Percentiles rank a stretch among this genome's conserved stretches.
Evolutionary conservation across 768 basidiomycete species (phyloP).

Genomic region (Lactarius evosmus): DNA sequence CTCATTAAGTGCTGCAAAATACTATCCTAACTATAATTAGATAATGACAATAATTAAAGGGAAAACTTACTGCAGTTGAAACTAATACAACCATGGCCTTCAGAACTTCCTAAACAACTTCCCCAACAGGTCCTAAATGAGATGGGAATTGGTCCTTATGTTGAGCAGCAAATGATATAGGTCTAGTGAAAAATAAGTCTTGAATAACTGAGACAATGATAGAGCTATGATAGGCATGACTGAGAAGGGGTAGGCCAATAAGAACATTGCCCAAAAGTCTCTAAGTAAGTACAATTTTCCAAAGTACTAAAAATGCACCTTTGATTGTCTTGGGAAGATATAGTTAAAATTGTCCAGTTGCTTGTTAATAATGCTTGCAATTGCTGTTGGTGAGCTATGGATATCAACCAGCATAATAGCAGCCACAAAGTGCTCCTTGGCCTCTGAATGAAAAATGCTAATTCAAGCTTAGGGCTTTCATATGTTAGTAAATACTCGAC

Average conservation of each 20-base stretch:
- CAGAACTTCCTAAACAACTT: not conserved
- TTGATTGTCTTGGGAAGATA: not conserved
- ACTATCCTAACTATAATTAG: not conserved
- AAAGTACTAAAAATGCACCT: not conserved
- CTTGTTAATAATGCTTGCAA: not conserved
- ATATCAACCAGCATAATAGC: not conserved
- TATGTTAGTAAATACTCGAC: no score
- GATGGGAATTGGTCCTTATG: not conserved
- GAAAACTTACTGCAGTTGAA: not conserved
- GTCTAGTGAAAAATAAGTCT: not conserved
- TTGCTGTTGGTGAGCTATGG: not conserved
- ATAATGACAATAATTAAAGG: not conserved
- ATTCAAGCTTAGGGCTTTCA: not conserved
- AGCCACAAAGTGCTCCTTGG: not conserved
- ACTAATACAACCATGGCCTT: not conserved
- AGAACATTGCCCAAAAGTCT: not conserved
- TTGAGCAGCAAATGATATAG: rapidly evolving
- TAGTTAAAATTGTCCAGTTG: not conserved
- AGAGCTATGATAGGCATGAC: not conserved
- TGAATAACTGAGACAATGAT: not conserved
- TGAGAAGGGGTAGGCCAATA: not conserved
- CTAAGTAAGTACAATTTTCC: not conserved
- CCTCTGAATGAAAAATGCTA: not conserved
- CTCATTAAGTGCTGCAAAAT: not conserved
- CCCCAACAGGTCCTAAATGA: not conserved